phyloP scores from a whole-genome alignment of 2,329 filamentous ascomycete species.

The Tolypocladium ophioglossoides region DNA sequence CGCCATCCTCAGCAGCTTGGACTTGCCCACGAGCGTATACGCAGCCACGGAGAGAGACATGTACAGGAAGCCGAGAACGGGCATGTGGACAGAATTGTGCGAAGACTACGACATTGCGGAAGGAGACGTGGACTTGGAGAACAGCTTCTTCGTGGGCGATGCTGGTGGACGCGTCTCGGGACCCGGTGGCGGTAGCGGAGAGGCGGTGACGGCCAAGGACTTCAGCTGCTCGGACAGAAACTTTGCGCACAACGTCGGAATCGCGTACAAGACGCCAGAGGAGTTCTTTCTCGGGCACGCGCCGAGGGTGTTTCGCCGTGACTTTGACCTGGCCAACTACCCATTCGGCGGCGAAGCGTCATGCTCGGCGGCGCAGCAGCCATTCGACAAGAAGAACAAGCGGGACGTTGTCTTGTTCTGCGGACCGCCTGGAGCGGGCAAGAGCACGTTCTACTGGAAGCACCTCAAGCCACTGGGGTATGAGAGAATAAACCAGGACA shows the following conservation, averaged over 20 bases:
- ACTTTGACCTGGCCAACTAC: conserved; percentile 60
- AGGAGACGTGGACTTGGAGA: conserved; percentile 52
- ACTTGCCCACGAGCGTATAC: conserved; percentile 71
- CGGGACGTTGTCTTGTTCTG: conserved; percentile 76
- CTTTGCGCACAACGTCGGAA: conserved; percentile 74
- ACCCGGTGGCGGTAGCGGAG: conserved; percentile 10
- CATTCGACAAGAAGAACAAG: conserved; percentile 51
- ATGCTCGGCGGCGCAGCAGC: conserved; percentile 13
- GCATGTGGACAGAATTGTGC: conserved; percentile 69
- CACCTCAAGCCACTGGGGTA: conserved; percentile 70
- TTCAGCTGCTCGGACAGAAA: conserved; percentile 63
- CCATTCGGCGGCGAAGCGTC: conserved; percentile 23
- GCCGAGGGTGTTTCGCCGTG: conserved; percentile 53
- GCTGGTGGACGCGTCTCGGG: conserved; percentile 52
- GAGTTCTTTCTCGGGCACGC: conserved; percentile 73
- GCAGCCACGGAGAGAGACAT: conserved; percentile 75
- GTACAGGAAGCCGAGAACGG: conserved; percentile 76
- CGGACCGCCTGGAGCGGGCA: conserved; percentile 81
- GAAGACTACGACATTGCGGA: conserved; percentile 49
- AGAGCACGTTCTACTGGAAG: conserved; percentile 82
- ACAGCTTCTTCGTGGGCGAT: conserved; percentile 83
- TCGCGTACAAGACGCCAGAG: conserved; percentile 77
- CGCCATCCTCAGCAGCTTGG: conserved; percentile 58
- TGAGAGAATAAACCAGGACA: conserved; percentile 81
- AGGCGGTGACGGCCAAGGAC: conserved; percentile 33